A percentile compares a stretch with the other conserved stretches of the same genome.
phyloP scores from a whole-genome alignment of 306 rosid genomes.

The Ochetophila trinervis region DNA sequence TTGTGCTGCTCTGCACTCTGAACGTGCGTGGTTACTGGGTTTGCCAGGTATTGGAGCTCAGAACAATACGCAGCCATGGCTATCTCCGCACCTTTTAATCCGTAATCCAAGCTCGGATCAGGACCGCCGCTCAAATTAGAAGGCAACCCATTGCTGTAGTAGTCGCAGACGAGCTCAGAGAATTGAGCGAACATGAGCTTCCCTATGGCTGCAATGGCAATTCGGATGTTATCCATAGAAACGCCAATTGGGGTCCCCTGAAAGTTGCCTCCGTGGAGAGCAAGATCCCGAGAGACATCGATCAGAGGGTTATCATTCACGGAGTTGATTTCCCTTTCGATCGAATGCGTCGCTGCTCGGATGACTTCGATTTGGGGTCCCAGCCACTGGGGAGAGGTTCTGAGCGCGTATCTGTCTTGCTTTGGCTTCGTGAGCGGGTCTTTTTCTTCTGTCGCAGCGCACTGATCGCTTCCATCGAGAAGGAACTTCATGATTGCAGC shows the following conservation, averaged over 20 bases:
- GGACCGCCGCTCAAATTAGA: slow-evolving; percentile 38
- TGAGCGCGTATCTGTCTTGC: slow-evolving; percentile 36
- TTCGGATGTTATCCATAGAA: slow-evolving; percentile 38
- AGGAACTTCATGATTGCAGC: slow-evolving; percentile 36
- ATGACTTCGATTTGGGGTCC: slow-evolving; percentile 41
- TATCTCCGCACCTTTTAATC: slow-evolving; percentile 37
- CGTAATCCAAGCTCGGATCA: slow-evolving; percentile 39
- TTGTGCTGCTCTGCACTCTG: slow-evolving; percentile 42
- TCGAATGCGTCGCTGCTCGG: slow-evolving; percentile 33
- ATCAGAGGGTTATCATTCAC: slow-evolving; percentile 38
- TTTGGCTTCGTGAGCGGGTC: slow-evolving; percentile 37
- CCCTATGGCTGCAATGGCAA: slow-evolving; percentile 40
- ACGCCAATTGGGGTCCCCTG: slow-evolving; percentile 45
- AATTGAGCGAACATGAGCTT: slow-evolving; percentile 41
- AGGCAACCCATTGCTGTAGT: slow-evolving; percentile 37
- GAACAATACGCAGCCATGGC: slow-evolving; percentile 45
- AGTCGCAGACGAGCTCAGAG: slow-evolving; percentile 36
- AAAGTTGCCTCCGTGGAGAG: slow-evolving; percentile 38
- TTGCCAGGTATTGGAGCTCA: slow-evolving; percentile 34
- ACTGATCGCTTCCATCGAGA: slow-evolving; percentile 22
- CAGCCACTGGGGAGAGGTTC: slow-evolving; percentile 43
- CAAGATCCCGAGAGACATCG: slow-evolving; percentile 28
- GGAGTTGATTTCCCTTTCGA: slow-evolving; percentile 40
- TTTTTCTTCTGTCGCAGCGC: slow-evolving; percentile 19
- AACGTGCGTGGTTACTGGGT: slow-evolving; percentile 35